These are phyloP conservation scores for Ganoderma meredithae DNA, from an alignment of 1,284 basidiomycete species.

Conservation along the genomic window DNA sequence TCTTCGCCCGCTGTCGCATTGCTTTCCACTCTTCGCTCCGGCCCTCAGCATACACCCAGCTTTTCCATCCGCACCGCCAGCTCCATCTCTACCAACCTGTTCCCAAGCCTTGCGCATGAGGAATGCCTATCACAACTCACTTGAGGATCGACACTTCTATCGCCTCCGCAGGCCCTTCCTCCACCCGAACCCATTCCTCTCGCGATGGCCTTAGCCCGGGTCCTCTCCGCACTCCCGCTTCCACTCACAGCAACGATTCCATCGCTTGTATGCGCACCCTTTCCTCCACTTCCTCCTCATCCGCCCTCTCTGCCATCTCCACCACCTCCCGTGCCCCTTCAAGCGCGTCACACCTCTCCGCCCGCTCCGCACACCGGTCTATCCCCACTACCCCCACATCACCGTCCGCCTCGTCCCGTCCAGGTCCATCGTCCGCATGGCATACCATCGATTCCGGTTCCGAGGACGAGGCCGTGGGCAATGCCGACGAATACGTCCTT, in stretches of 20 bases:
- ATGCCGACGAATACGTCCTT: slow-evolving; percentile 71
- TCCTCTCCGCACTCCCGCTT: slow-evolving; percentile 27
- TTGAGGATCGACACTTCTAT: slow-evolving; percentile 57
- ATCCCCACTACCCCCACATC: slow-evolving; percentile 24
- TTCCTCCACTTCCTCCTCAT: slow-evolving; percentile 40
- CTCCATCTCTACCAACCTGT: slow-evolving; percentile 8
- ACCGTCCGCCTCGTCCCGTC: slow-evolving; percentile 10
- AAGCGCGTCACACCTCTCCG: slow-evolving; percentile 29
- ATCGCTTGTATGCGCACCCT: slow-evolving; percentile 32
- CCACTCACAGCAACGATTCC: slow-evolving; percentile 32
- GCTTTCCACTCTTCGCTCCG: slow-evolving; percentile 18
- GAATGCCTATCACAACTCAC: slow-evolving; percentile 47
- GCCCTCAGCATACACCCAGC: slow-evolving; percentile 4
- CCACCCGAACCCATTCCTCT: slow-evolving; percentile 34
- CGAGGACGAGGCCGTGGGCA: slow-evolving; percentile 46
- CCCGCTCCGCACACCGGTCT: slow-evolving; percentile 20
- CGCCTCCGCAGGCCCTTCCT: slow-evolving; percentile 45
- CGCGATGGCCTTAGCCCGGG: slow-evolving; percentile 23
- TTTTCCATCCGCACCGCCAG: background rate
- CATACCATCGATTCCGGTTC: slow-evolving; percentile 32
- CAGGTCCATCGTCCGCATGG: slow-evolving; percentile 22
- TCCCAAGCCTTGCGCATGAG: slow-evolving; percentile 12
- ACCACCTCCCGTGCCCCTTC: slow-evolving; percentile 29
- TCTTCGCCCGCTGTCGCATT: slow-evolving; percentile 25
- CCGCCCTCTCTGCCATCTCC: slow-evolving; percentile 34